A percentile compares a stretch with the other conserved stretches of the same genome.
phyloP scores from a whole-genome alignment of 352 stramenopile species.

The Phytophthora hybrid region DNA sequence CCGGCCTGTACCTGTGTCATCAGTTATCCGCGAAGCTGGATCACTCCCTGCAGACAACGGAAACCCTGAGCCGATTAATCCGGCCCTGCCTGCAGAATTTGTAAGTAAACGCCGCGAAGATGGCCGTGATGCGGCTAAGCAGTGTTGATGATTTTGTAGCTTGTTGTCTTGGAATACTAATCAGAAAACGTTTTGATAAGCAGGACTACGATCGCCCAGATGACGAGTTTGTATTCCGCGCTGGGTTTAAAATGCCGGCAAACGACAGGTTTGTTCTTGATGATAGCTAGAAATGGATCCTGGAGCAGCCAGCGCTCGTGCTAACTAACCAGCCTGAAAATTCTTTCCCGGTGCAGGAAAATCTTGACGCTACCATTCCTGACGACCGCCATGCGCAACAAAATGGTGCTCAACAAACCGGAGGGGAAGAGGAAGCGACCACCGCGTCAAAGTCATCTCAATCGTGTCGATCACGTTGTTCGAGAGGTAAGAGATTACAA shows the following conservation, averaged over 20 bases:
- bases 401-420: slow-evolving; percentile 77
- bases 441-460: slow-evolving; percentile 47
- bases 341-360: slow-evolving; percentile 51
- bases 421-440: slow-evolving; percentile 69
- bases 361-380: slow-evolving; percentile 81
- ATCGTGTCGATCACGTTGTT: slow-evolving; percentile 72
- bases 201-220: slow-evolving; percentile 72
- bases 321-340: slow-evolving; percentile 19
- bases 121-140: background rate
- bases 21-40: slow-evolving; percentile 57
- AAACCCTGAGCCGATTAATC: slow-evolving; percentile 35
- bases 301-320: slow-evolving; percentile 8
- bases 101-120: slow-evolving; percentile 25
- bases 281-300: background rate
- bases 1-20: slow-evolving; percentile 73
- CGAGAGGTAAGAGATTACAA: slow-evolving; percentile 56
- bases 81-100: slow-evolving; percentile 29
- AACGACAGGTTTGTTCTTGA: slow-evolving; percentile 61
- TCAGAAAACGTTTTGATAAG: slow-evolving; percentile 14
- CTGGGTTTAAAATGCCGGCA: slow-evolving; percentile 86
- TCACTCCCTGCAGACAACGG: slow-evolving; percentile 51
- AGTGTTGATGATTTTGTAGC: background rate
- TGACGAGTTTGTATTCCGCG: slow-evolving; percentile 84
- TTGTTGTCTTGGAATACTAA: slow-evolving; percentile 5
- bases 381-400: slow-evolving; percentile 66